These are phyloP conservation scores for Oryza glaberrima DNA, from an alignment of 176 grass and related monocot species.

Conservation along the genomic window DNA sequence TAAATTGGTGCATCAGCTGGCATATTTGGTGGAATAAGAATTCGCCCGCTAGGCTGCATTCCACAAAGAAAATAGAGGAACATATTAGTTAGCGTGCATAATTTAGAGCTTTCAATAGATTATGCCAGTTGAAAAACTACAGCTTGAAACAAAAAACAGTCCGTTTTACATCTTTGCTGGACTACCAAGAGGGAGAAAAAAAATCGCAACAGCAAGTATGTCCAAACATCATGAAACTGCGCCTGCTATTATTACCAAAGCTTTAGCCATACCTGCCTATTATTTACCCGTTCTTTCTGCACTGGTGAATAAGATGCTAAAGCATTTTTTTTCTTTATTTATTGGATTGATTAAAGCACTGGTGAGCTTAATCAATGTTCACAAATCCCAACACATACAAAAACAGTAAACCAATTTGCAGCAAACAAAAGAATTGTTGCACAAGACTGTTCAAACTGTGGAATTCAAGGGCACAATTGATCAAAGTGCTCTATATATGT, in stretches of 20 bases:
- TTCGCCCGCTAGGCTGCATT: constrained; percentile 57
- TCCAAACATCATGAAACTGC: constrained; percentile 1
- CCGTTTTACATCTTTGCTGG: neutral
- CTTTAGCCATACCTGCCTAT: neutral
- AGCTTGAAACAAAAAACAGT: constrained; percentile 14
- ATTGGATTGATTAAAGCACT: neutral
- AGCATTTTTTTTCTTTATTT: neutral
- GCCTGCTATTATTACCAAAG: neutral
- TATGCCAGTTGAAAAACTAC: neutral
- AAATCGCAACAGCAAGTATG: neutral
- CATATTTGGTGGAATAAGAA: constrained; percentile 80
- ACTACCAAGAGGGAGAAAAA: neutral
- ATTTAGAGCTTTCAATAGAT: constrained; percentile 5
- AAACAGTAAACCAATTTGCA: constrained; percentile 5
- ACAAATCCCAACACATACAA: neutral
- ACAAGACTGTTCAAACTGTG: neutral
- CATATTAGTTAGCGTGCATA: constrained; percentile 4
- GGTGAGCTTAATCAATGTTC: constrained; percentile 9
- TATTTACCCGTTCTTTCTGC: neutral
- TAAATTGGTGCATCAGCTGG: constrained; percentile 77
- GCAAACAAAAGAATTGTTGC: neutral
- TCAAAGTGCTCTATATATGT: neutral
- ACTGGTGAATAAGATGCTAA: neutral
- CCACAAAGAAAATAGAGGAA: constrained; percentile 37
- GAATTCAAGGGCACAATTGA: neutral